Percentiles rank a stretch among this genome's conserved stretches.
phyloP scores from a whole-genome alignment of 768 basidiomycete genomes.

The Boletus reticuloceps region DNA sequence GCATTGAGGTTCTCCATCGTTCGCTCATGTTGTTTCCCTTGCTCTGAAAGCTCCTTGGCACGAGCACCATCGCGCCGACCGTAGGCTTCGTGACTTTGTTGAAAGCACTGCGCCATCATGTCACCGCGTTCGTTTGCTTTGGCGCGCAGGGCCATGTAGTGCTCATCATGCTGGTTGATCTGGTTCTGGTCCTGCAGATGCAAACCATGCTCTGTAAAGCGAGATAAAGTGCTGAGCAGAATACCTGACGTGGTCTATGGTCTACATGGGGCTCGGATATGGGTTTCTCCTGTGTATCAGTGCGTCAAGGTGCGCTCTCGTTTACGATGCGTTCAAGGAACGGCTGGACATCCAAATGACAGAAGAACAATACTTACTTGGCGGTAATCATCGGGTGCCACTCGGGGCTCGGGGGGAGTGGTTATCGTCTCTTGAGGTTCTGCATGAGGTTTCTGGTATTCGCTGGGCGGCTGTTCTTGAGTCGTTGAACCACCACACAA shows the following conservation, averaged over 20 bases:
- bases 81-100: constrained; percentile 76
- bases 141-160: constrained; percentile 69
- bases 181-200: constrained; percentile 51
- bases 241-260: constrained; percentile 18
- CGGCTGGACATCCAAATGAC: not conserved
- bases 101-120: constrained; percentile 67
- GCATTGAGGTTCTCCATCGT: constrained; percentile 78
- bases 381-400: constrained; percentile 2
- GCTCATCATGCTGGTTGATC: constrained; percentile 63
- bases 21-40: constrained; percentile 77
- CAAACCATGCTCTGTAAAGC: not conserved
- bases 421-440: not conserved
- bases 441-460: constrained; percentile 2
- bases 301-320: not conserved
- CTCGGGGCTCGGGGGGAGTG: constrained; percentile 1
- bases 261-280: constrained; percentile 15
- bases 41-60: constrained; percentile 77
- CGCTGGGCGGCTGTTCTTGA: constrained; percentile 7
- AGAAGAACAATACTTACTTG: constrained; percentile 14
- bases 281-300: constrained; percentile 19
- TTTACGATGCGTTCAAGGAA: not conserved
- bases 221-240: not conserved
- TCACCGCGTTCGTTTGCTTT: constrained; percentile 80
- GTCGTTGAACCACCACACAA: constrained; percentile 25
- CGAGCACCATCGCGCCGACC: constrained; percentile 64